Conservation (phyloP, 2,329 filamentous ascomycete species). For the Thermothelomyces thermophilus region DNA sequence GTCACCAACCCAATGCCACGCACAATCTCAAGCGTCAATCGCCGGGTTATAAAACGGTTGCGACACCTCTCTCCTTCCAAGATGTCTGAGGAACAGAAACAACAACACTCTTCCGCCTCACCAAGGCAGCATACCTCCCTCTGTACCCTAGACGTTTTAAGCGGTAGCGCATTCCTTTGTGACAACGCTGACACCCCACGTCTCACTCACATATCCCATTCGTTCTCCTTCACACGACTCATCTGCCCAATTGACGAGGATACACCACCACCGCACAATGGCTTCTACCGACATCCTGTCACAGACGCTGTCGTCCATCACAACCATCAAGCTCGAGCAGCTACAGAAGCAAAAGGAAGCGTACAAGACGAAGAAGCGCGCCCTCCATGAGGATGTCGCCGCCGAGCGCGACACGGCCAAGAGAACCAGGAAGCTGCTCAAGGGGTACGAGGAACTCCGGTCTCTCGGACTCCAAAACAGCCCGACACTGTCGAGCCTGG, state of each 20-base stretch:
- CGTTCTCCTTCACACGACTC: neutral
- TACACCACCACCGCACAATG: slow-evolving; percentile 23
- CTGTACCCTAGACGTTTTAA: no score
- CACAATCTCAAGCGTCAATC: neutral
- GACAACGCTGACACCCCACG: no score
- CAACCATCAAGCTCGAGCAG: slow-evolving; percentile 50
- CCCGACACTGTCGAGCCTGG: slow-evolving; percentile 35
- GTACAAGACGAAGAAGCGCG: slow-evolving; percentile 42
- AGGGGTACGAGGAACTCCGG: slow-evolving; percentile 31
- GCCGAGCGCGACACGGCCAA: slow-evolving; percentile 25
- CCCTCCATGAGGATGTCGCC: slow-evolving; percentile 32
- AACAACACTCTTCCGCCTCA: neutral
- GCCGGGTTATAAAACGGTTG: slow-evolving; percentile 1
- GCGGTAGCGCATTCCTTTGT: no score
- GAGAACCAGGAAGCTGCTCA: slow-evolving; percentile 31
- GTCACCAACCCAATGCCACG: no score
- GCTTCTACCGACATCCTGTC: slow-evolving; percentile 38
- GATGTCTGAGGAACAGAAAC: neutral
- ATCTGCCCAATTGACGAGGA: neutral
- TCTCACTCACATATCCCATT: neutral
- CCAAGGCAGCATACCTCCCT: neutral
- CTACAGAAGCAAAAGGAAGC: slow-evolving; percentile 44
- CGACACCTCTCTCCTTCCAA: neutral
- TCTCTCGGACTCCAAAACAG: slow-evolving; percentile 29
- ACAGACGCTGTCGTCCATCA: slow-evolving; percentile 49